Percentiles rank a stretch among this genome's conserved stretches.
phyloP scores from a whole-genome alignment of 306 rosid species.

The Trifolium pratense region DNA sequence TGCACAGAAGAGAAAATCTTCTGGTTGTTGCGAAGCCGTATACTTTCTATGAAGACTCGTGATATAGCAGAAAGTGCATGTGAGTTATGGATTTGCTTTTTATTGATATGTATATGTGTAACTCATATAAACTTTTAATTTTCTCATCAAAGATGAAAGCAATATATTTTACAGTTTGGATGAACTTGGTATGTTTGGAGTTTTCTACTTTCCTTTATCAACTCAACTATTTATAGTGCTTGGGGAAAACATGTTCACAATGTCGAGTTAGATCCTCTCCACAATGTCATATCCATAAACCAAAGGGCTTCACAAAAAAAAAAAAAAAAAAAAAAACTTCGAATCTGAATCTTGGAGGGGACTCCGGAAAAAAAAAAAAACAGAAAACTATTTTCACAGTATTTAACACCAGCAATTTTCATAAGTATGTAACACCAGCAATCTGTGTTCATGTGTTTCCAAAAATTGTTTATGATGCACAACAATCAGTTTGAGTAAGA shows the following conservation, averaged over 20 bases:
- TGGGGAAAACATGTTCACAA: background rate
- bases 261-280: too few species aligned
- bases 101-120: background rate
- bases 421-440: background rate
- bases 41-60: conserved; percentile 36
- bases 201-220: background rate
- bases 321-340: background rate
- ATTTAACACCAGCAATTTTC: background rate
- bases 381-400: background rate
- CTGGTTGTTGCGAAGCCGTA: conserved; percentile 55
- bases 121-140: background rate
- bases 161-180: background rate
- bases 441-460: background rate
- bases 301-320: background rate
- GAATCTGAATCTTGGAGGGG: background rate
- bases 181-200: background rate
- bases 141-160: conserved; percentile 11
- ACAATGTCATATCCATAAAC: background rate
- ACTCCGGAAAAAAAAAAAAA: background rate
- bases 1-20: conserved; percentile 60
- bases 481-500: background rate
- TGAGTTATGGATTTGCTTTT: background rate
- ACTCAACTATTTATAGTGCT: conserved; percentile 8
- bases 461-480: conserved; percentile 6
- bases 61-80: background rate